phyloP scores from a whole-genome alignment of 495 filamentous ascomycete species.

The Amorphotheca resinae region DNA sequence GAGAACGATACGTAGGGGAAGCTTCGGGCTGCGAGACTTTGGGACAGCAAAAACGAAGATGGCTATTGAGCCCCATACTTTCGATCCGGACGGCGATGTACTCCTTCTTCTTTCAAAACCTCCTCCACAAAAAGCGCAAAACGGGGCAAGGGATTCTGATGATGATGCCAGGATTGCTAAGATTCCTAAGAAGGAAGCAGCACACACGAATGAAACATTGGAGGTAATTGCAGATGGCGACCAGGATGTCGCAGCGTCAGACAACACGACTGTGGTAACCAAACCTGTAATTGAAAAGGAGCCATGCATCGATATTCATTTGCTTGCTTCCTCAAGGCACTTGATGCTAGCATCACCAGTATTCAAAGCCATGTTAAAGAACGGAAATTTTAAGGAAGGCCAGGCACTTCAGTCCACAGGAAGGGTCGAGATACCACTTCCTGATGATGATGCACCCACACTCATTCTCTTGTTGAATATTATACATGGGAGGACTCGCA shows the following conservation, averaged over 20 bases:
- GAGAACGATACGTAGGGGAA: no score
- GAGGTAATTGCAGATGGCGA: no score
- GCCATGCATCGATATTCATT: not conserved
- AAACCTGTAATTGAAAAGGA: no score
- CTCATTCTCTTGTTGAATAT: constrained; percentile 22
- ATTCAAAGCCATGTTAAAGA: constrained; percentile 23
- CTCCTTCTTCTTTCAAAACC: not conserved
- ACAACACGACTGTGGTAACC: no score
- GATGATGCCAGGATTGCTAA: no score
- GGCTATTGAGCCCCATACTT: not conserved
- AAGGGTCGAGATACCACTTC: constrained; percentile 5
- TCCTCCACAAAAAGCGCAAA: no score
- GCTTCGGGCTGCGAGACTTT: no score
- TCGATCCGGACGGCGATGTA: constrained; percentile 7
- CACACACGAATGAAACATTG: no score
- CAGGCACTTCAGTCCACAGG: constrained; percentile 6
- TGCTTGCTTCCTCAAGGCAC: not conserved
- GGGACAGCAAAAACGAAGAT: no score
- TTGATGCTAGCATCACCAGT: constrained; percentile 31
- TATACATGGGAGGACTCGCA: constrained; percentile 33
- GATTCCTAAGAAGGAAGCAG: no score
- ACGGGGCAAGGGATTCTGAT: no score
- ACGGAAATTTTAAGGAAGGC: constrained; percentile 12
- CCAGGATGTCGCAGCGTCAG: no score
- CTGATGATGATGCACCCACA: constrained; percentile 9